A percentile compares a stretch with the other conserved stretches of the same genome.
phyloP scores from a whole-genome alignment of 1,139 yeast species.

The Pichia sp. region DNA sequence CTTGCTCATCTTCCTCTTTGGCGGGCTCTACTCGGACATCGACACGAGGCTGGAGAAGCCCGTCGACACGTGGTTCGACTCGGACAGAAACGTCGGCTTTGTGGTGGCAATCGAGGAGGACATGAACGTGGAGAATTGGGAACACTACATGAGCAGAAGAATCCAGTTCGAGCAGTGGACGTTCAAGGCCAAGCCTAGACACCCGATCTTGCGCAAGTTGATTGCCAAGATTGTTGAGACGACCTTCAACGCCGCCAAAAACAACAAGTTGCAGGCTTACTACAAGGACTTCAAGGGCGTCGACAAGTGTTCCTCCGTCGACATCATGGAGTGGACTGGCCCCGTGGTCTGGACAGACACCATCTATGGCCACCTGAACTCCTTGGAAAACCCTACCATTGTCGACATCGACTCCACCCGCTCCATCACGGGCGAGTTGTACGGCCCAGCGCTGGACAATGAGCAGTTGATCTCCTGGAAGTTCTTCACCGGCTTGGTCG shows the following conservation, averaged over 20 bases:
- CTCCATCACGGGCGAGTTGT: constrained; percentile 31
- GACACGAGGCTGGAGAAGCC: constrained; percentile 40
- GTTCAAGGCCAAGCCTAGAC: constrained; percentile 43
- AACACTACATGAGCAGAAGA: constrained; percentile 37
- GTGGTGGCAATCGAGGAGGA: constrained; percentile 34
- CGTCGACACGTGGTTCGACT: constrained; percentile 33
- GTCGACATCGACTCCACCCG: constrained; percentile 31
- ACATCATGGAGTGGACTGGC: constrained; percentile 57
- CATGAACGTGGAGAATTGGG: constrained; percentile 34
- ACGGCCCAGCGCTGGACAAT: constrained; percentile 29
- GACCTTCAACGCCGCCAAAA: constrained; percentile 38
- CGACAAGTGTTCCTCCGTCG: constrained; percentile 32
- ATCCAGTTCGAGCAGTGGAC: constrained; percentile 45
- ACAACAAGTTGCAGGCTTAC: constrained; percentile 32
- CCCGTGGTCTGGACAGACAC: constrained; percentile 58
- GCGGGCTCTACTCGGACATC: constrained; percentile 55
- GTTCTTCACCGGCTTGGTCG: constrained; percentile 66
- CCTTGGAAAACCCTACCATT: constrained; percentile 30
- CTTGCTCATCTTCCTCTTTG: constrained; percentile 46
- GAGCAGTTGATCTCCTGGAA: constrained; percentile 43
- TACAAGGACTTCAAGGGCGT: constrained; percentile 30
- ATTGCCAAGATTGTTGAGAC: constrained; percentile 49
- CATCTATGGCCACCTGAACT: constrained; percentile 43
- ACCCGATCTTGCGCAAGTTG: constrained; percentile 53
- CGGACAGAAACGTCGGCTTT: constrained; percentile 37